Base-by-base conservation (phyloP, 257 asterid species). In the Solanum acaule region DNA sequence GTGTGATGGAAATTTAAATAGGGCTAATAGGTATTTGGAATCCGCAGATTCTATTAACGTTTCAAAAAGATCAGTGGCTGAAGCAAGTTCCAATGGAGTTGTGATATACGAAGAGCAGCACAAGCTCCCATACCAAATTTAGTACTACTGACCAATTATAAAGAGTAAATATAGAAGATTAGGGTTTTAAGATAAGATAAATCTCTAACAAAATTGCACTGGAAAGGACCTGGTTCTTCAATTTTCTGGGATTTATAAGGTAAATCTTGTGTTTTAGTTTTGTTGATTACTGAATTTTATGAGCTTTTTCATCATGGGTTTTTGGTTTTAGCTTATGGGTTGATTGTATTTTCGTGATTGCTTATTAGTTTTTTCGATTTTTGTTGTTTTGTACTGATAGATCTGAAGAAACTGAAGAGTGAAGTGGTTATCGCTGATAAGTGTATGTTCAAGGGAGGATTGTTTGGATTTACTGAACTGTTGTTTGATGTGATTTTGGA, bases 371-470 rank as follows among this genome's bases (percentile, higher is more conserved):
- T 87, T 86, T 4, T 59, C 29, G 35, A 81, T 78, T 25, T 82
- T 86, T 90, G 10, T 33, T 89, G 49, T 81, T 76, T 79, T 7
- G 38, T 90, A 84, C 87, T 90, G 71, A 88, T 94, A 96, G 99
- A 97, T 97, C 99, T 95, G 98, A 93, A 94, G 95, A 87, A 90
- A 93, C 92, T 82, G 92, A 89, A 87, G 90, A 86, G 89, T 86
- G 90, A 71, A 86, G 86, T 89, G 88, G 85, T 90, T 87, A 76
- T 87, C 89, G 92, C 89, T 87, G 87, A 77, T 76, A 83, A 76
- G 72, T 93, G 25, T 59, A 59, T 59, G 25, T 59, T 59, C 25
- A 20, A 59, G 88, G 88, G 72, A 84, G 27, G 13, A 42, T 90
- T 90, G 90, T 87, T 77, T 37, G 92, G 92, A 31, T 72, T 72